These are phyloP conservation scores for Microdochium trichocladiopsis DNA, from an alignment of 2,329 filamentous ascomycete species.

Conservation along the genomic window DNA sequence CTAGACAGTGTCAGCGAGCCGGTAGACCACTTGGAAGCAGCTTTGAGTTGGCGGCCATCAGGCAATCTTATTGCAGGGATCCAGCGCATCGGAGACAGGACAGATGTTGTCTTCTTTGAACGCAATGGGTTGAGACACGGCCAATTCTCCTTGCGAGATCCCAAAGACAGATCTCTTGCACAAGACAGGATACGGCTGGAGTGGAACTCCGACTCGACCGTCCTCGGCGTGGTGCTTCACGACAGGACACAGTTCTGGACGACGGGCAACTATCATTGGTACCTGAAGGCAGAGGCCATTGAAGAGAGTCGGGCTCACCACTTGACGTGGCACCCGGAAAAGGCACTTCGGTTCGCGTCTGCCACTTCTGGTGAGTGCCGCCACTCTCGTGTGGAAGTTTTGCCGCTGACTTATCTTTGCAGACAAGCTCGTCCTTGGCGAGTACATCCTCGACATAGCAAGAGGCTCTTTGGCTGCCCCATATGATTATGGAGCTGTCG, in stretches of 20 bases:
- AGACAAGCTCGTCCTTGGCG: conserved; percentile 47
- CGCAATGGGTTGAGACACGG: conserved; percentile 96
- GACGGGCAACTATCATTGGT: conserved; percentile 96
- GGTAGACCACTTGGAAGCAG: conserved; percentile 81
- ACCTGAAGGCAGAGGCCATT: conserved; percentile 83
- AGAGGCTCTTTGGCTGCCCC: conserved; percentile 64
- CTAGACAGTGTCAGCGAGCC: conserved; percentile 93
- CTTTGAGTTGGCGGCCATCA: conserved; percentile 83
- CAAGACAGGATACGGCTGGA: conserved; percentile 57
- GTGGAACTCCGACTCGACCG: conserved; percentile 91
- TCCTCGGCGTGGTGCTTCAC: conserved; percentile 71
- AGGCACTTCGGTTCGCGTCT: conserved; percentile 60
- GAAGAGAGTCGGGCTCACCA: conserved; percentile 24
- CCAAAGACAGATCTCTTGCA: conserved; percentile 47
- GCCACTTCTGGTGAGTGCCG: conserved; percentile 37
- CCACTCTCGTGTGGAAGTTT: neutral
- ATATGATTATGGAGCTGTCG: conserved; percentile 70
- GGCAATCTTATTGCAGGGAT: conserved; percentile 89
- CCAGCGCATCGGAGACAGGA: conserved; percentile 60
- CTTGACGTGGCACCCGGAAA: conserved; percentile 81
- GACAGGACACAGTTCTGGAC: conserved; percentile 90
- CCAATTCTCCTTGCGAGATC: conserved; percentile 72
- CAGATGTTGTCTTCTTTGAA: conserved; percentile 92
- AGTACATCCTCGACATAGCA: conserved; percentile 62
- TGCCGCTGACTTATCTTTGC: conserved; percentile 14